Conservation (phyloP, 345 rosid genomes). For the Ricinus communis region DNA sequence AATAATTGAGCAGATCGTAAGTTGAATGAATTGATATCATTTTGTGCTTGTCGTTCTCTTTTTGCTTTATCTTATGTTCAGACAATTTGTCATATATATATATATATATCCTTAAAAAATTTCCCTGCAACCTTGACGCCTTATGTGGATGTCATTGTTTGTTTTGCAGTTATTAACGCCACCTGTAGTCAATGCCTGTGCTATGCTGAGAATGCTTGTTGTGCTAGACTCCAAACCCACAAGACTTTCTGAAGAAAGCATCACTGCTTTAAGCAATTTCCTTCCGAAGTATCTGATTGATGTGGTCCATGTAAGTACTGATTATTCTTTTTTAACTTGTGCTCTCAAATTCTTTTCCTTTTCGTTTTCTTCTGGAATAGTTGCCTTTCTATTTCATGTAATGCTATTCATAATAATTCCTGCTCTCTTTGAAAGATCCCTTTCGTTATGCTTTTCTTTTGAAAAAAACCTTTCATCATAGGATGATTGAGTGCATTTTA, state of each 20-base stretch:
- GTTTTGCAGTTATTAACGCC: conserved; percentile 47
- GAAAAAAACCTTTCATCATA: too few relatives aligned
- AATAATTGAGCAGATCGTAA: conserved; percentile 59
- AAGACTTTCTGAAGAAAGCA: conserved; percentile 57
- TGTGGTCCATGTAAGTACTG: conserved; percentile 50
- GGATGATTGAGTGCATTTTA: too few relatives aligned
- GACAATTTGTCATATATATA: background rate
- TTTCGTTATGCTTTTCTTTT: background rate
- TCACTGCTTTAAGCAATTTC: conserved; percentile 46
- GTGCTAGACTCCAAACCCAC: conserved; percentile 69
- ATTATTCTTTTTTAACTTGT: conserved; percentile 5
- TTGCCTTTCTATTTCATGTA: background rate
- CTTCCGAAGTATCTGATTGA: conserved; percentile 59
- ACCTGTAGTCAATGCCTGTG: conserved; percentile 60
- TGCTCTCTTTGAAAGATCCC: background rate
- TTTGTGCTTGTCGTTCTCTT: background rate
- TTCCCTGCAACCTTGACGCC: background rate
- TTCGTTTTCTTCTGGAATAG: background rate
- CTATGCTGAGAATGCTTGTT: conserved; percentile 63
- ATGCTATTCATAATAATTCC: background rate
- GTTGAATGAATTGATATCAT: conserved; percentile 24
- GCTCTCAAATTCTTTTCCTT: background rate
- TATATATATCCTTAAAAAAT: background rate
- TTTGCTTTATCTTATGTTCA: background rate
- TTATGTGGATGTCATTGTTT: conserved; percentile 4